These are phyloP conservation scores for Schwanniomyces yamadae DNA, from an alignment of 805 yeast genomes.

Conservation along the genomic window DNA sequence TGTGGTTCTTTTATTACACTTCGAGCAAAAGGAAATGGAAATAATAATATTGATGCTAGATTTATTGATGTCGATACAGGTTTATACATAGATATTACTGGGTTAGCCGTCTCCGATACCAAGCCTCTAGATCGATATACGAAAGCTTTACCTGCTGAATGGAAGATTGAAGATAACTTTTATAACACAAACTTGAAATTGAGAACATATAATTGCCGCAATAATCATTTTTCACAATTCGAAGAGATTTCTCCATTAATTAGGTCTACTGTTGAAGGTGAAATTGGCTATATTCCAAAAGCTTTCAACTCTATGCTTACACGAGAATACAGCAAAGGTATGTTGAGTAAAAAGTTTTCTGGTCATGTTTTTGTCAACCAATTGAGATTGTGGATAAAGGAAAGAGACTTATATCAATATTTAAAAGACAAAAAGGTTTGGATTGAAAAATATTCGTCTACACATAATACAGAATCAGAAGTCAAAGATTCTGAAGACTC, in stretches of 20 bases:
- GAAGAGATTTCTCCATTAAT: slow-evolving; percentile 33
- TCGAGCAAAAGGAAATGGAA: slow-evolving; percentile 41
- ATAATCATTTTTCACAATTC: slow-evolving; percentile 32
- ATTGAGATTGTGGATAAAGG: slow-evolving; percentile 51
- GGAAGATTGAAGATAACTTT: slow-evolving; percentile 10
- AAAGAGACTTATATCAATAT: slow-evolving; percentile 15
- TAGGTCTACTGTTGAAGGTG: slow-evolving; percentile 33
- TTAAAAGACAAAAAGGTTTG: slow-evolving; percentile 21
- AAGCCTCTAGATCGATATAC: slow-evolving; percentile 25
- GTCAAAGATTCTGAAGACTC: too few relatives aligned
- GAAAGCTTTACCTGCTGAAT: slow-evolving; percentile 17
- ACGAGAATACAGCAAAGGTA: slow-evolving; percentile 31
- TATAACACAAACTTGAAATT: slow-evolving; percentile 26
- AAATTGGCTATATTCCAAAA: slow-evolving; percentile 33
- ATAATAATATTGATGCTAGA: slow-evolving; percentile 55
- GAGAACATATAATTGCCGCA: slow-evolving; percentile 37
- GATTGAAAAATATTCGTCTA: slow-evolving; percentile 16
- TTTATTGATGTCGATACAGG: slow-evolving; percentile 51
- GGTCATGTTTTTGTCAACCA: slow-evolving; percentile 50
- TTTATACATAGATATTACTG: slow-evolving; percentile 43
- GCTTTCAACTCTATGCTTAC: slow-evolving; percentile 25
- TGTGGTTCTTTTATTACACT: slow-evolving; percentile 29
- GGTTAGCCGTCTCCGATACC: slow-evolving; percentile 34
- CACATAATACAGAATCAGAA: neutral
- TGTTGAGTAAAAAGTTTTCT: slow-evolving; percentile 33